Conservation (phyloP, 441 rosid genomes). For the Erodium trifolium region DNA sequence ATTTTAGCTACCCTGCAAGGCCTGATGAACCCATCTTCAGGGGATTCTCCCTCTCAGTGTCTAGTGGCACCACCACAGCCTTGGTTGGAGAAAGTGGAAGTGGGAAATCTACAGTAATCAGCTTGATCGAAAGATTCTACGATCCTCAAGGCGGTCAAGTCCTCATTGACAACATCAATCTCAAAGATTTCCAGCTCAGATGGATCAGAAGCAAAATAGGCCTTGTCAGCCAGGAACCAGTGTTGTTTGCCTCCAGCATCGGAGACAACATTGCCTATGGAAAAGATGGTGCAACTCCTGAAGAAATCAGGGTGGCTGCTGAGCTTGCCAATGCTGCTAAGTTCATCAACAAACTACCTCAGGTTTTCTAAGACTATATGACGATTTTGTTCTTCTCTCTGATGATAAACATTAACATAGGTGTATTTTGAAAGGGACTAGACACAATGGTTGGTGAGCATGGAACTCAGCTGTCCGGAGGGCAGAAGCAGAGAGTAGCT, state of each 20-base stretch:
- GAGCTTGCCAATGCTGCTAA: constrained; percentile 67
- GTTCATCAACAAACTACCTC: constrained; percentile 60
- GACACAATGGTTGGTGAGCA: constrained; percentile 77
- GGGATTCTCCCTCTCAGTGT: constrained; percentile 53
- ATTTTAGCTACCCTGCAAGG: constrained; percentile 53
- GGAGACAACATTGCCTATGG: constrained; percentile 69
- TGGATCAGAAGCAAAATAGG: constrained; percentile 71
- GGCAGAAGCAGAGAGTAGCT: constrained; percentile 79
- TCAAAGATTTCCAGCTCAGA: constrained; percentile 46
- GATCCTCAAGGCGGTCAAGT: constrained; percentile 73
- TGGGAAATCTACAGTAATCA: constrained; percentile 75
- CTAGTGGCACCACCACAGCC: constrained; percentile 55
- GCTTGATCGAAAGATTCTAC: constrained; percentile 68
- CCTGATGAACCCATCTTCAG: constrained; percentile 60
- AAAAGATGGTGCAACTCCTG: constrained; percentile 44
- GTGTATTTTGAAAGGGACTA: constrained; percentile 29
- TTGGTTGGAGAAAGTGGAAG: constrained; percentile 80
- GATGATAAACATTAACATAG: neutral
- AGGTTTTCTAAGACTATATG: constrained; percentile 28
- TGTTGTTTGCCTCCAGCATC: constrained; percentile 49
- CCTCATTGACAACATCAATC: constrained; percentile 44
- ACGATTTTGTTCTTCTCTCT: neutral
- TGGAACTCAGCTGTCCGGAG: constrained; percentile 70
- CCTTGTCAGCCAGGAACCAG: constrained; percentile 72
- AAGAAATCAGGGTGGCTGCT: constrained; percentile 54